phyloP scores from a whole-genome alignment of 495 filamentous ascomycete genomes.

The Talaromyces wortmannii region DNA sequence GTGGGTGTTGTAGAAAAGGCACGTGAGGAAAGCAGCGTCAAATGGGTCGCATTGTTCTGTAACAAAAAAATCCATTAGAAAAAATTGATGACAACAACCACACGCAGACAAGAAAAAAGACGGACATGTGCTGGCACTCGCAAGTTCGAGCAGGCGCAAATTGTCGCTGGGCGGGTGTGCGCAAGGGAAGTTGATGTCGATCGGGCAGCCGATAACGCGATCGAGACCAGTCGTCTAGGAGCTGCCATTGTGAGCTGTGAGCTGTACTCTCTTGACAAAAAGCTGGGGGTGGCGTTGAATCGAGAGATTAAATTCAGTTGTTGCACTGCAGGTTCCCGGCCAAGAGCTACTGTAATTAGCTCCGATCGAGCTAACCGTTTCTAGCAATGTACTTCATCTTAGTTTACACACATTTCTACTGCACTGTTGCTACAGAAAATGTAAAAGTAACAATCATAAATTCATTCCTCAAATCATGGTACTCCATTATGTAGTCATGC shows the following conservation, averaged over 20 bases:
- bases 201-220: background rate
- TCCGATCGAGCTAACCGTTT: background rate
- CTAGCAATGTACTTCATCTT: background rate
- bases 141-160: no score
- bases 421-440: no score
- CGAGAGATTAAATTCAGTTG: no score
- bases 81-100: background rate
- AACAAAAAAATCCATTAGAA: background rate
- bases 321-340: background rate
- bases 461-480: conserved; percentile 5
- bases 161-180: background rate
- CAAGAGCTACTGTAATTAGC: background rate
- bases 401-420: no score
- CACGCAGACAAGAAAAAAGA: no score
- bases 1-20: background rate
- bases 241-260: background rate
- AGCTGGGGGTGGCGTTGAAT: no score
- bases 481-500: conserved; percentile 3
- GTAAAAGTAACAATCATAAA: background rate
- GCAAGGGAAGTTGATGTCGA: background rate
- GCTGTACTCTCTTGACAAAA: background rate
- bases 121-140: no score
- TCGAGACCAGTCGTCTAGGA: background rate
- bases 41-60: background rate
- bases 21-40: background rate